Percentiles rank a stretch among this genome's conserved stretches.
These are phyloP conservation scores for Bromus sterilis DNA, from an alignment of 176 grass and related monocot genomes.

Conservation along the genomic window DNA sequence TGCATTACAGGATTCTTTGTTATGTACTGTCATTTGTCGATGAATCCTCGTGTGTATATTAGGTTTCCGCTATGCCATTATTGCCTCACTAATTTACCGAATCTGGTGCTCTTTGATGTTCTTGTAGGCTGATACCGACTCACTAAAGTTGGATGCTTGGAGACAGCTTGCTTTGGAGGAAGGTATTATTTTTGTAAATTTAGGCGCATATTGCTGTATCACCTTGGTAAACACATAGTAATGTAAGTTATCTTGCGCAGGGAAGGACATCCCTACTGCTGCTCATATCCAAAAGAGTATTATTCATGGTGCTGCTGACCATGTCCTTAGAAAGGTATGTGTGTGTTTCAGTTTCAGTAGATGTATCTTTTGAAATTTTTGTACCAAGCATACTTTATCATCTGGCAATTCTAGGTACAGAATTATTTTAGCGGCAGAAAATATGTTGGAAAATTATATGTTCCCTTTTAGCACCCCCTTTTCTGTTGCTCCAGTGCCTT, in stretches of 20 bases:
- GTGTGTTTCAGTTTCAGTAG: neutral
- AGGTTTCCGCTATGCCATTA: neutral
- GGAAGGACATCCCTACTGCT: constrained; percentile 62
- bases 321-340: constrained; percentile 79
- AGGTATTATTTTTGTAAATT: constrained; percentile 33
- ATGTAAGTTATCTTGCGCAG: constrained; percentile 30
- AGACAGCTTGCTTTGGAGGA: constrained; percentile 95
- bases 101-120: neutral
- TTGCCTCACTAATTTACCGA: neutral
- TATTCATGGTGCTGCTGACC: constrained; percentile 78
- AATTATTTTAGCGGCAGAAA: neutral
- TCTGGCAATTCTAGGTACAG: neutral
- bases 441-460: neutral
- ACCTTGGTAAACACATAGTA: neutral
- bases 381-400: neutral
- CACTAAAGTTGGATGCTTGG: constrained; percentile 88
- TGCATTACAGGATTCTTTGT: neutral
- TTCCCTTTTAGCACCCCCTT: neutral
- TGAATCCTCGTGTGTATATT: neutral
- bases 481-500: neutral
- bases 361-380: neutral
- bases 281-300: constrained; percentile 51
- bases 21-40: neutral
- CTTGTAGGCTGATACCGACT: constrained; percentile 62
- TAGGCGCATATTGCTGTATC: neutral